A percentile compares a stretch with the other conserved stretches of the same genome.
These are phyloP conservation scores for Macrolepiota fuliginosa DNA, from an alignment of 768 basidiomycete species.

Conservation along the genomic window DNA sequence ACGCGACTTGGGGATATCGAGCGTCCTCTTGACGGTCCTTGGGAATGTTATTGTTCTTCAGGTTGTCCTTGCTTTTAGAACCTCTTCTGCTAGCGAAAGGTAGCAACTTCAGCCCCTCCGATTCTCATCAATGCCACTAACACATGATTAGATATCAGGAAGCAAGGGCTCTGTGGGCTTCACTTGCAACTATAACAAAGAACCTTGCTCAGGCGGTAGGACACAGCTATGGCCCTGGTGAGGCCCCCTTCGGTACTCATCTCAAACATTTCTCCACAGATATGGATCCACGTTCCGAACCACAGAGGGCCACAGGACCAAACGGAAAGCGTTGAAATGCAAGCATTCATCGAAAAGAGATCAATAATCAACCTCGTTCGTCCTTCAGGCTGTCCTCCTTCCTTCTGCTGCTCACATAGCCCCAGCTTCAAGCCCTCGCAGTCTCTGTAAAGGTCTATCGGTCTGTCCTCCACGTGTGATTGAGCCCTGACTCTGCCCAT, in stretches of 20 bases:
- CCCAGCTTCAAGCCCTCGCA: neutral
- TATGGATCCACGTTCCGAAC: slow-evolving; percentile 20
- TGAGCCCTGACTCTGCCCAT: neutral
- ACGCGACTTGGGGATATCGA: neutral
- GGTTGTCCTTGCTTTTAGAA: neutral
- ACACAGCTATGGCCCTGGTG: neutral
- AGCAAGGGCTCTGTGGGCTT: neutral
- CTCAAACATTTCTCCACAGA: neutral
- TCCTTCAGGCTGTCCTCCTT: neutral
- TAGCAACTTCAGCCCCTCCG: neutral
- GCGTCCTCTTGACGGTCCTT: neutral
- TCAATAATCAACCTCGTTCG: neutral
- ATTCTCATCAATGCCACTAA: neutral
- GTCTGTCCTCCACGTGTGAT: too few relatives aligned
- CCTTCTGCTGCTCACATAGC: neutral
- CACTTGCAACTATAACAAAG: neutral
- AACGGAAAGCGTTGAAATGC: neutral
- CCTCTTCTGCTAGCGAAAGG: neutral
- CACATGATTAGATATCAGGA: neutral
- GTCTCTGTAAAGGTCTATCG: neutral
- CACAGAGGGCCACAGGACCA: neutral
- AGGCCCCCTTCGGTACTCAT: neutral
- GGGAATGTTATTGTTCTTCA: neutral
- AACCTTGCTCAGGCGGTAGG: neutral
- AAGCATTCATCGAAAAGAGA: neutral